Percentiles rank a stretch among this genome's conserved stretches.
Evolutionary conservation across 1,284 basidiomycete genomes (phyloP).

Genomic region (Tremellales sp.): DNA sequence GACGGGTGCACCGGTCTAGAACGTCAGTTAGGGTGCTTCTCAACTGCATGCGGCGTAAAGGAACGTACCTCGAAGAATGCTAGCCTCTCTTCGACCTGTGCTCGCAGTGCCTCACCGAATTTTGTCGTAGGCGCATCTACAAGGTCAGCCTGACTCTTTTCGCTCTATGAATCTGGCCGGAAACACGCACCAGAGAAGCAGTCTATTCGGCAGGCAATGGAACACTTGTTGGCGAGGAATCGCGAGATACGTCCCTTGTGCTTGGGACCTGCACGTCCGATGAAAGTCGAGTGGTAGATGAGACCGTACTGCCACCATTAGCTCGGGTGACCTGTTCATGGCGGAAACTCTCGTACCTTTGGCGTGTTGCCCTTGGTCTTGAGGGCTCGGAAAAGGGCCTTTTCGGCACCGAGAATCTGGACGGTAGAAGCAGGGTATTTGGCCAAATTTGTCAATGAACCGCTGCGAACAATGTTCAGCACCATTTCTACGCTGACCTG

Average conservation of each 20-base stretch:
- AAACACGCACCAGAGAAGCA: slow-evolving; percentile 76
- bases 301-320: slow-evolving; percentile 72
- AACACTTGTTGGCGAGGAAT: slow-evolving; percentile 98
- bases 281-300: slow-evolving; percentile 91
- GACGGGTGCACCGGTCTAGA: slow-evolving; percentile 66
- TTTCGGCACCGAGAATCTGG: slow-evolving; percentile 97
- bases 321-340: too few species aligned
- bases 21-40: slow-evolving; percentile 1
- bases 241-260: slow-evolving; percentile 97
- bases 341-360: slow-evolving; percentile 59
- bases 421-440: slow-evolving; percentile 98
- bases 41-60: neutral
- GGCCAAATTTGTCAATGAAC: slow-evolving; percentile 91
- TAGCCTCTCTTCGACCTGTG: slow-evolving; percentile 94
- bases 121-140: slow-evolving; percentile 81
- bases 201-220: slow-evolving; percentile 96
- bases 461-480: slow-evolving; percentile 42
- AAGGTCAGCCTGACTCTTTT: slow-evolving; percentile 1
- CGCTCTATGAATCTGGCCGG: neutral
- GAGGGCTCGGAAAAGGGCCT: slow-evolving; percentile 93
- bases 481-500: neutral
- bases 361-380: slow-evolving; percentile 99
- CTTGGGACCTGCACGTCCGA: slow-evolving; percentile 89
- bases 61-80: slow-evolving; percentile 73
- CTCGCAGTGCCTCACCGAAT: slow-evolving; percentile 88